Evolutionary conservation across 1,284 basidiomycete species (phyloP).

Genomic region (Peniophora sp.): DNA sequence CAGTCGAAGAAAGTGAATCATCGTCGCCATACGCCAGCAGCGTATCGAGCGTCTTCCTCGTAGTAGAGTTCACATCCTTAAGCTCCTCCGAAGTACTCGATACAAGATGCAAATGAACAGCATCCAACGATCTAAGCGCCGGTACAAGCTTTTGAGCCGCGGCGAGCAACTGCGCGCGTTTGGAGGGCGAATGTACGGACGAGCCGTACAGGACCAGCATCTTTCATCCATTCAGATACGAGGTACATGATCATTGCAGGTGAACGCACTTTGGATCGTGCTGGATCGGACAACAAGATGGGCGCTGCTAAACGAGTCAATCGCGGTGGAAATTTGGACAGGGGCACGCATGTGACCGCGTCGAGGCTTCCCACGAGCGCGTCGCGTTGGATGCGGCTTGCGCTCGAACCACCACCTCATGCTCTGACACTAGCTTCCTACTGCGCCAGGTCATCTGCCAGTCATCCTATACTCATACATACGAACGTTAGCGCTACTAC

Average conservation of each 20-base stretch:
- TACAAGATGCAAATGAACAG: slow-evolving; percentile 84
- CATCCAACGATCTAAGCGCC: slow-evolving; percentile 65
- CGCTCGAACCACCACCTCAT: too few relatives aligned
- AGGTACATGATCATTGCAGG: not conserved
- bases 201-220: slow-evolving; percentile 70
- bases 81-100: slow-evolving; percentile 45
- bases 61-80: slow-evolving; percentile 40
- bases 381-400: too few relatives aligned
- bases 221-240: not conserved
- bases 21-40: slow-evolving; percentile 90
- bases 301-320: too few relatives aligned
- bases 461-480: too few relatives aligned
- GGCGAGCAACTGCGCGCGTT: slow-evolving; percentile 63
- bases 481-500: too few relatives aligned
- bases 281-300: too few relatives aligned
- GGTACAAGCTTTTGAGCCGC: slow-evolving; percentile 50
- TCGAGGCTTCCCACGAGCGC: too few relatives aligned
- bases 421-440: too few relatives aligned
- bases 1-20: slow-evolving; percentile 40
- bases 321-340: too few relatives aligned
- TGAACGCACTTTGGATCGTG: too few relatives aligned
- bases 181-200: slow-evolving; percentile 65
- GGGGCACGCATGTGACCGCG: too few relatives aligned
- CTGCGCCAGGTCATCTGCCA: too few relatives aligned
- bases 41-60: slow-evolving; percentile 53